Evolutionary conservation across 176 grass and related monocot species (phyloP), one percentile per base, ranked within the genome.

Genomic region (Olyra latifolia): DNA sequence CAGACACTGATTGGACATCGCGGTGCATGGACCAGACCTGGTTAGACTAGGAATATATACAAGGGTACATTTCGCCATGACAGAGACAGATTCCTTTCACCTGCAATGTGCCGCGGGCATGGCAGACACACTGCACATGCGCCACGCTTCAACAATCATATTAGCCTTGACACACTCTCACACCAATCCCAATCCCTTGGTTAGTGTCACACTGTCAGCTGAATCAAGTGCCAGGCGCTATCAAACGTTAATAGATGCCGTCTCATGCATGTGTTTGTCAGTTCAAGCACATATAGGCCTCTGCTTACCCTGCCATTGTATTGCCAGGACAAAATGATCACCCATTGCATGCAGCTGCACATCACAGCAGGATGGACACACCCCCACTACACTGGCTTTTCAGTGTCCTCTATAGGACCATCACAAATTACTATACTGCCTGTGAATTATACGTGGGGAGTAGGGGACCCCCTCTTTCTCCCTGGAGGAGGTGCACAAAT

Each of bases 31-130:
- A n/a, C 50, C 17, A 24, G 52, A n/a, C 48, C 10, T 84, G 39
- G 19, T 39, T 23, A 66, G 50, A 74, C 71, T n/a, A 22, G 48
- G 82, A 76, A 84, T 76, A 56, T 62, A 23, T 57, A 35, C 32
- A 23, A 4, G 40, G 49, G 67, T 0, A 60, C 50, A 76, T 69
- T 55, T 49, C 32, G 73, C 62, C 44, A 32, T 59, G 82, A 69
- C 58, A 73, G 25, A n/a, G 39, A 68, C 72, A 39, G 39, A 76
- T 84, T 68, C 72, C 62, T 69, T 48, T 2, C 24, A 27, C 66
- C 72, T 84, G 62, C 71, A 68, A 11, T 76, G 50, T 35, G 28
- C 48, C 43, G 27, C 17, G 35, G 11, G 70, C 48, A 22, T 46
- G 19, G 61, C 71, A 47, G 71, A 44, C 62, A 69, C 35, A 27